phyloP scores from a whole-genome alignment of 345 rosid species.

The Clarkia xantiana region DNA sequence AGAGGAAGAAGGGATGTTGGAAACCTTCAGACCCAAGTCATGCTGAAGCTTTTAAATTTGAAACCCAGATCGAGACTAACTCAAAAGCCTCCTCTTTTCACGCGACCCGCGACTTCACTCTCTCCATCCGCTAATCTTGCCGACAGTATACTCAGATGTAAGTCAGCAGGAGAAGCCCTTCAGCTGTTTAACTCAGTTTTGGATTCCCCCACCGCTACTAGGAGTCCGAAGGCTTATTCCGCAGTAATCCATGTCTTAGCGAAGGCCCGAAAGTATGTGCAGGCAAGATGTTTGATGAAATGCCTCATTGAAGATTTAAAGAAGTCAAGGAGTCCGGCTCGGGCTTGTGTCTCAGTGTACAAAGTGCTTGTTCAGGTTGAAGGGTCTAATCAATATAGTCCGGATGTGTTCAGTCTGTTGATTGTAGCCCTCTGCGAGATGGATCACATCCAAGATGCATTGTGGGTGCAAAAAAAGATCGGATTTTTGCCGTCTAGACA shows the following conservation, averaged over 20 bases:
- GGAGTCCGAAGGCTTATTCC: constrained; percentile 21
- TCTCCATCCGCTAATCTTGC: constrained; percentile 15
- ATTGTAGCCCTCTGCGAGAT: constrained; percentile 39
- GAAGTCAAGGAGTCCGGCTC: constrained; percentile 15
- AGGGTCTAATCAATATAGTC: constrained; percentile 14
- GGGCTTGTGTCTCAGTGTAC: constrained; percentile 19
- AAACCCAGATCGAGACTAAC: not conserved
- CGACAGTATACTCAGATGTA: constrained; percentile 24
- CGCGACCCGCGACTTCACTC: not conserved
- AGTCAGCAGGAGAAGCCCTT: constrained; percentile 29
- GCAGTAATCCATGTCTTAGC: constrained; percentile 20
- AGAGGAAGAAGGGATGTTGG: not conserved
- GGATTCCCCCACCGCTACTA: constrained; percentile 13
- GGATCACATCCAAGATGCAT: constrained; percentile 46
- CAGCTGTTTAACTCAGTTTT: constrained; percentile 18
- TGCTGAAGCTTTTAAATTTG: not conserved
- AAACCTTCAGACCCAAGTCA: not conserved
- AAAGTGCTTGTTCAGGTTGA: constrained; percentile 23
- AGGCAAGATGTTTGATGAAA: constrained; percentile 60
- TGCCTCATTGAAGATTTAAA: constrained; percentile 27
- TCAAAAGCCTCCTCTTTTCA: not conserved
- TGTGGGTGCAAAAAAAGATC: constrained; percentile 35
- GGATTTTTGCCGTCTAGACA: constrained; percentile 23
- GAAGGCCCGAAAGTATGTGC: constrained; percentile 18
- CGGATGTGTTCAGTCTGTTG: constrained; percentile 34